Base-by-base conservation (phyloP, 805 yeast genomes). In the Kuraishia cidri region DNA sequence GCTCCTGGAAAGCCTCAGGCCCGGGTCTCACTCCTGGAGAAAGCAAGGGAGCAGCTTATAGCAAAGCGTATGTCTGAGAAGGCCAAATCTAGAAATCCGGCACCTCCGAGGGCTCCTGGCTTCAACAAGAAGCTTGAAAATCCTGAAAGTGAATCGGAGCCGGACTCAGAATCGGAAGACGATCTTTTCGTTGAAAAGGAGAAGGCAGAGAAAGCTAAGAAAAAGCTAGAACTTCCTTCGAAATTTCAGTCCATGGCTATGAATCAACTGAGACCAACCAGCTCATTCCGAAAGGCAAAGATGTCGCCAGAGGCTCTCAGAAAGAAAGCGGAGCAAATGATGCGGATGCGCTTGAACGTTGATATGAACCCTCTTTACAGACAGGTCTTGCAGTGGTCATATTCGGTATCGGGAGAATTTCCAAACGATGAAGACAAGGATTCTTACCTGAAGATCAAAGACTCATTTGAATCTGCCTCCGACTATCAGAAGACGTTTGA, bases 301-400 rank as follows among this genome's bases (percentile, higher is more conserved):
- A 7, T 10, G 10, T 7, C 23, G 7, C 11, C 62, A 8, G 56
- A 69, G 11, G 62, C 62, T 21, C 52, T 56, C 15, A 65, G 60
- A 32, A 75, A 73, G 43, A 53, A 60, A 23, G 90, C 79, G 25
- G 88, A 81, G 49, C 80, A 80, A 38, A 61, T 77, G 34, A 84
- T 86, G 88, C 71, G 94, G 42, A 62, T 70, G 41, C 68, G 97
- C 42, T 60, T 90, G 34, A 77, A 80, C 46, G 87, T 87, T 9
- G 84, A 80, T 46, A 56, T 86, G 50, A 76, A 72, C 37, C 87
- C 94, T 2, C 62, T 94, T 5, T 86, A 90, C 50, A 59, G 62
- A 12, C 66, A 67, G 5, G 66, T 92, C 6, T 59, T 92, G 36
- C 61, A 64, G 27, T 92, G 98, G 98, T 72, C 82, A 30, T 90